Conservation (phyloP, 2,329 filamentous ascomycete species). For the Ceratocystis variospora region DNA sequence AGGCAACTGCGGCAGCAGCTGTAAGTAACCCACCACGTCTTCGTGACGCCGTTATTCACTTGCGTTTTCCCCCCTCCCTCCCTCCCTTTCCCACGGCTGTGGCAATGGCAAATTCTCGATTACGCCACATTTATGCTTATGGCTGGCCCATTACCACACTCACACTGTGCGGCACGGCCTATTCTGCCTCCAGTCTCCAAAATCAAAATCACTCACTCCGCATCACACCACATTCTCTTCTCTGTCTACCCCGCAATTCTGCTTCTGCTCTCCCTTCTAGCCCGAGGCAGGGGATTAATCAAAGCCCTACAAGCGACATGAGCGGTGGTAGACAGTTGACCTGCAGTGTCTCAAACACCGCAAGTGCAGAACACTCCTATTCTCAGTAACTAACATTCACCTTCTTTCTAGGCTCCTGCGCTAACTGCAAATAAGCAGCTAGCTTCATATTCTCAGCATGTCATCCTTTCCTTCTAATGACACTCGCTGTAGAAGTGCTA, state of each 20-base stretch:
- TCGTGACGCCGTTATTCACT: background rate
- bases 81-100: background rate
- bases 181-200: background rate
- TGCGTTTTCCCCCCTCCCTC: background rate
- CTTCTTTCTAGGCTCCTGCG: constrained; percentile 10
- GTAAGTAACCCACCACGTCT: constrained; percentile 8
- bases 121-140: no score
- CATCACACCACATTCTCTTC: background rate
- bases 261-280: constrained; percentile 2
- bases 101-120: no score
- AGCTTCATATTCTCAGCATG: background rate
- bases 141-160: background rate
- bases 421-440: constrained; percentile 11
- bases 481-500: background rate
- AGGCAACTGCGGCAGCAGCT: constrained; percentile 16
- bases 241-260: constrained; percentile 1
- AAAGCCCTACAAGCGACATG: background rate
- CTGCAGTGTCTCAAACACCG: no score
- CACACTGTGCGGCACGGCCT: background rate
- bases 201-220: background rate
- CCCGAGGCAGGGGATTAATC: background rate
- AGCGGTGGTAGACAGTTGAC: no score
- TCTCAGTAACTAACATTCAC: background rate
- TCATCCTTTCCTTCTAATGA: background rate
- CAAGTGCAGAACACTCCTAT: background rate